Base-by-base conservation (phyloP, 2,329 filamentous ascomycete genomes). In the Botrytis paeoniae region DNA sequence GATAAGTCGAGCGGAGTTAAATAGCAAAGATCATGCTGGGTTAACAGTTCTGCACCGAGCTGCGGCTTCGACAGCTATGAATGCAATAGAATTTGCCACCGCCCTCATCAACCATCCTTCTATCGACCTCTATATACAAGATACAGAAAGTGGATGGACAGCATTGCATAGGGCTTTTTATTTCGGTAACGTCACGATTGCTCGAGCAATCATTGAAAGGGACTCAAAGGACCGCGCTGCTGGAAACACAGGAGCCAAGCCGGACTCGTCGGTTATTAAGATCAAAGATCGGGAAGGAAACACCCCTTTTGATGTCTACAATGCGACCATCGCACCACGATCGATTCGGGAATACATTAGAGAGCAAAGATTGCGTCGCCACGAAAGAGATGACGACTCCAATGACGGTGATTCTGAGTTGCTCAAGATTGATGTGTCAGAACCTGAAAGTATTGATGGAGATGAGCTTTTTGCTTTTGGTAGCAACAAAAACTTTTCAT, bases 211-310 rank as follows among this genome's bases (percentile, higher is more conserved):
- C 45, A 85, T 99, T 76, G 89, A 92, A 69, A 91, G 92, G 77
- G 95, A 98, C 80, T 79, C 87, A 76, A 85, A 83, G 5, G 86
- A 80, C 78, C 69, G 69, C 43, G 60, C 69, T 8, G 29, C 60
- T 57, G 86, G 87, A 39, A 85, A 87, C 7, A 85, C 88, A 29
- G 83, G 86, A 32, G 86, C 89, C 76, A 89, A 89, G 78, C 88
- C 91, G 45, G 91, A 91, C 41, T 77, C 71, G 16, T 91, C 91
- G 41, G 84, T 98, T 60, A 95, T 98, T 79, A 98, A 97, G 84
- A 93, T 96, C 69, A 99, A 98, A 82, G 96, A 99, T 79, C 90
- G 93, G 73, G 96, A 98, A 82, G 95, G 95, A 16, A 94, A 97
- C 80, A 97, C 94, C 77, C 95, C 96, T 0, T 95, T 98, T 77